phyloP scores from a whole-genome alignment of 2,329 filamentous ascomycete genomes.

The Niveomyces coronatus region DNA sequence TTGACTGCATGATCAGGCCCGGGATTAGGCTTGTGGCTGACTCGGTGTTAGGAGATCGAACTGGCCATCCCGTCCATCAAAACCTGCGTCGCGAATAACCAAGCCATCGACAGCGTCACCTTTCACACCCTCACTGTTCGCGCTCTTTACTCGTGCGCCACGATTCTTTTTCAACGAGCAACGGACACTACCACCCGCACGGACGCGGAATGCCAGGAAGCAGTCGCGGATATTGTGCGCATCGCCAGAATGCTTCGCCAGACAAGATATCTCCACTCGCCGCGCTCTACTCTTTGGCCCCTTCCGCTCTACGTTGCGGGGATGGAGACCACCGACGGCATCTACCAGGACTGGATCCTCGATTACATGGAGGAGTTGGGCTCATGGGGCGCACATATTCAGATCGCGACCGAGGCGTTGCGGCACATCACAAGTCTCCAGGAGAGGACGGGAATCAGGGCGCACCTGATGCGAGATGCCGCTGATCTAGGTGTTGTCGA shows the following conservation, averaged over 20 bases:
- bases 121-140: neutral
- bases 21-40: no score
- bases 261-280: neutral
- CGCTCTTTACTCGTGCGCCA: neutral
- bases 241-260: neutral
- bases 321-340: neutral
- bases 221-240: neutral
- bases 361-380: neutral
- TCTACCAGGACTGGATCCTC: neutral
- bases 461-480: no score
- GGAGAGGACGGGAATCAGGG: neutral
- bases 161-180: neutral
- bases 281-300: neutral
- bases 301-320: neutral
- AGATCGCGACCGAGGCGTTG: neutral
- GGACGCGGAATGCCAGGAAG: neutral
- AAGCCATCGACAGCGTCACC: neutral
- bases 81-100: neutral
- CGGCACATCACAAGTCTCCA: neutral
- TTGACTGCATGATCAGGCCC: no score
- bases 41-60: neutral
- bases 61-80: neutral
- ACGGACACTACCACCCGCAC: neutral
- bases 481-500: no score
- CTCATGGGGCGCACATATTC: neutral